Percentiles rank a stretch among this genome's conserved stretches.
phyloP scores from a whole-genome alignment of 805 yeast genomes.

The Saccharomycopsis babjevae region DNA sequence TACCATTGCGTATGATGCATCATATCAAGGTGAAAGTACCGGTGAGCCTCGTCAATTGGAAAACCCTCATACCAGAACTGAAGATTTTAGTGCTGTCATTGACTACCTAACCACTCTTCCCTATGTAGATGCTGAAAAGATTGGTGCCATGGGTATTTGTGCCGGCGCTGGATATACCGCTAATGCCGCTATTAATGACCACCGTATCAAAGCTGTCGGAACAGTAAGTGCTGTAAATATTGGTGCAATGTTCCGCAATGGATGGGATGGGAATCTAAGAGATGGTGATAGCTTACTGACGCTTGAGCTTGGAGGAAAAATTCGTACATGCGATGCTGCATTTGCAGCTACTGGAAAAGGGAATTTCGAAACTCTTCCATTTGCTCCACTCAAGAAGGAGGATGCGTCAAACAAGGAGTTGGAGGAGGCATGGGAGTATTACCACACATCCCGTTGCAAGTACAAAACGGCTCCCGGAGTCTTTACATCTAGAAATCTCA shows the following conservation, averaged over 20 bases:
- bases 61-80: neutral
- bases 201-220: neutral
- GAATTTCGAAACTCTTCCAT: neutral
- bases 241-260: neutral
- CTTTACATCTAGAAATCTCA: neutral
- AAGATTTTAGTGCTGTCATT: neutral
- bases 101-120: neutral
- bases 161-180: neutral
- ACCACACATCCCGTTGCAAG: neutral
- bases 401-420: neutral
- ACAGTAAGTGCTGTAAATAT: neutral
- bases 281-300: neutral
- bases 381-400: neutral
- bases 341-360: neutral
- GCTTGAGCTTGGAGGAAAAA: neutral
- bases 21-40: neutral
- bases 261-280: neutral
- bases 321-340: neutral
- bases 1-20: neutral
- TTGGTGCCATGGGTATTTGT: neutral
- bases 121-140: neutral
- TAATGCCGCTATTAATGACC: neutral
- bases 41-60: neutral
- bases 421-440: neutral
- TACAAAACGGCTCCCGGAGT: neutral